These are phyloP conservation scores for Fusarium drepaniforme DNA, from an alignment of 2,329 filamentous ascomycete species.

Conservation along the genomic window DNA sequence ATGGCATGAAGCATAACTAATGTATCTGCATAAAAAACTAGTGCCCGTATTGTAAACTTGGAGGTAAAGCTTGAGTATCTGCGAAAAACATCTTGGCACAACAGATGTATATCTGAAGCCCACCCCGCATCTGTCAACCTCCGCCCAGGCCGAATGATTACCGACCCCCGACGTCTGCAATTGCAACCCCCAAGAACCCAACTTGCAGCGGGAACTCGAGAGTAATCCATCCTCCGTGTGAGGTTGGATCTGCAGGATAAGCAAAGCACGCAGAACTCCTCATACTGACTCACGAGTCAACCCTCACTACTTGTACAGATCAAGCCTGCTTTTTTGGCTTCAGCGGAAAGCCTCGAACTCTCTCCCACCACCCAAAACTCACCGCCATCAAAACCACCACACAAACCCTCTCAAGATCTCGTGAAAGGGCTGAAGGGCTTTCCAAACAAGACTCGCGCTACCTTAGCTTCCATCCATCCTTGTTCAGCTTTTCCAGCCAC, in stretches of 20 bases:
- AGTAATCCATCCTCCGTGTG: not conserved
- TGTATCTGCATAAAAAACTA: not conserved
- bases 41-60: not conserved
- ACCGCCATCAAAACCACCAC: not conserved
- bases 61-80: not conserved
- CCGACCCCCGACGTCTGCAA: not conserved
- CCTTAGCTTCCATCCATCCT: not conserved
- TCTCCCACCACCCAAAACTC: not conserved
- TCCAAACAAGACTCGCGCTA: not conserved
- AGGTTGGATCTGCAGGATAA: constrained; percentile 1
- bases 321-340: not conserved
- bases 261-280: not conserved
- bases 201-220: not conserved
- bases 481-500: constrained; percentile 31
- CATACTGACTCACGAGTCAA: not conserved
- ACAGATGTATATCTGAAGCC: not conserved
- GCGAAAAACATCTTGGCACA: not conserved
- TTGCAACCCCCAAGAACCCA: not conserved
- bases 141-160: not conserved
- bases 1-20: not conserved
- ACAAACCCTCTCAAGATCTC: not conserved
- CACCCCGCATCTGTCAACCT: not conserved
- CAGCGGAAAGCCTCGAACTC: not conserved
- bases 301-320: not conserved
- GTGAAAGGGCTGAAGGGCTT: constrained; percentile 8